Evolutionary conservation across 2,329 filamentous ascomycete species (phyloP).

Genomic region (Penicillium hordei): DNA sequence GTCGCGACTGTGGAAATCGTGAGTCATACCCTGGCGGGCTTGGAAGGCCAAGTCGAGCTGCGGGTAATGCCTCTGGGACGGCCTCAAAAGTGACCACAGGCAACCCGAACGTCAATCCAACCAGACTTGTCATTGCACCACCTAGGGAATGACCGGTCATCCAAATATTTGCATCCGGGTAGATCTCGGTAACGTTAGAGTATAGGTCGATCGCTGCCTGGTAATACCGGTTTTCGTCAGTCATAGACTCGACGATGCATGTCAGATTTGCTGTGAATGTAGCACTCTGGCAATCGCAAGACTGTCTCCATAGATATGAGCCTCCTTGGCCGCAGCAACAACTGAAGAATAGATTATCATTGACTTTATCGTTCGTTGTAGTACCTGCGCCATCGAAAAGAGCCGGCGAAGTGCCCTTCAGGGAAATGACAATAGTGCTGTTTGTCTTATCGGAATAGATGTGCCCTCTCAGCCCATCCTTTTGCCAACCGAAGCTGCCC

Average conservation of each 20-base stretch:
- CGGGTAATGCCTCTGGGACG: slow-evolving; percentile 85
- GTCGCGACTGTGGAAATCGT: slow-evolving; percentile 66
- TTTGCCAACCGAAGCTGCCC: slow-evolving; percentile 88
- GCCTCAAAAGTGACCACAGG: slow-evolving; percentile 93
- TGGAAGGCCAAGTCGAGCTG: slow-evolving; percentile 79
- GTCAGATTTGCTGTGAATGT: slow-evolving; percentile 92
- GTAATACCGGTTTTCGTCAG: slow-evolving; percentile 87
- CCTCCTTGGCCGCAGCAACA: slow-evolving; percentile 96
- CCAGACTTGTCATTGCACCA: slow-evolving; percentile 80
- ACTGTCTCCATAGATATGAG: slow-evolving; percentile 83
- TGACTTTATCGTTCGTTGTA: slow-evolving; percentile 94
- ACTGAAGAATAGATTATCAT: slow-evolving; percentile 97
- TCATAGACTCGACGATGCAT: slow-evolving; percentile 73
- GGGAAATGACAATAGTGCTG: slow-evolving; percentile 80
- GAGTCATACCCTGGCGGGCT: slow-evolving; percentile 76
- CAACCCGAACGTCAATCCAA: slow-evolving; percentile 86
- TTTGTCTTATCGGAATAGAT: slow-evolving; percentile 86
- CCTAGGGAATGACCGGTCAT: slow-evolving; percentile 89
- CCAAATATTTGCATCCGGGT: slow-evolving; percentile 84
- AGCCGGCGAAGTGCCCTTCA: slow-evolving; percentile 88
- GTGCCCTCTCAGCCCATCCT: slow-evolving; percentile 85
- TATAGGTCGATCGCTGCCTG: slow-evolving; percentile 85
- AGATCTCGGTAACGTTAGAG: slow-evolving; percentile 85
- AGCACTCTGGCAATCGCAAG: slow-evolving; percentile 86
- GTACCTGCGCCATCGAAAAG: slow-evolving; percentile 97